Percentiles rank a stretch among this genome's conserved stretches.
Evolutionary conservation across 805 yeast species (phyloP).

Genomic region (Sugiyamaella chiloensis): DNA sequence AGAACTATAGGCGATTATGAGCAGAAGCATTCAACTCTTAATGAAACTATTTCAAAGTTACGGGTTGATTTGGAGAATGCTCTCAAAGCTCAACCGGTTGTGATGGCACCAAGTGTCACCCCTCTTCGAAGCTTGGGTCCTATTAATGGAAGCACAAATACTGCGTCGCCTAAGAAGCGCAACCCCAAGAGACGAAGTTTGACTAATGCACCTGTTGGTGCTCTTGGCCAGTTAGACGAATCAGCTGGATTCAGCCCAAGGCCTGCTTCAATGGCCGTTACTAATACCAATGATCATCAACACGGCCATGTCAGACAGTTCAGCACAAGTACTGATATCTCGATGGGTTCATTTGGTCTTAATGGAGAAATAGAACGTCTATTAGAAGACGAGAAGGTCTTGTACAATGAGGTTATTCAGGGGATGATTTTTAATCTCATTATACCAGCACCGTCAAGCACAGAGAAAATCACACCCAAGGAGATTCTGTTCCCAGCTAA

Average conservation of each 20-base stretch:
- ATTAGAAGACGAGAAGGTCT: conserved; percentile 33
- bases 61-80: conserved; percentile 50
- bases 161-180: conserved; percentile 31
- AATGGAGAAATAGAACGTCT: conserved; percentile 34
- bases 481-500: conserved; percentile 96
- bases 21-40: conserved; percentile 20
- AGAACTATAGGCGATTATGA: conserved; percentile 28
- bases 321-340: conserved; percentile 45
- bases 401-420: conserved; percentile 81
- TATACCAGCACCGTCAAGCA: conserved; percentile 82
- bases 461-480: conserved; percentile 76
- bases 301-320: conserved; percentile 47
- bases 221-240: conserved; percentile 16
- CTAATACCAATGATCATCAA: conserved; percentile 17
- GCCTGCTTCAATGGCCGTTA: conserved; percentile 28
- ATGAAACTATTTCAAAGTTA: conserved; percentile 32
- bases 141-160: conserved; percentile 15
- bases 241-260: conserved; percentile 29
- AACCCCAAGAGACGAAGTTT: conserved; percentile 29
- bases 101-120: conserved; percentile 34
- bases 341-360: conserved; percentile 36
- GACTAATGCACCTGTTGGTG: conserved; percentile 22
- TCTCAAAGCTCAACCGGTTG: conserved; percentile 29
- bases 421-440: conserved; percentile 81
- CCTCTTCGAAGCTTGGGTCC: conserved; percentile 26